Evolutionary conservation across 805 yeast species (phyloP).

Genomic region (Priceomyces fermenticarens): DNA sequence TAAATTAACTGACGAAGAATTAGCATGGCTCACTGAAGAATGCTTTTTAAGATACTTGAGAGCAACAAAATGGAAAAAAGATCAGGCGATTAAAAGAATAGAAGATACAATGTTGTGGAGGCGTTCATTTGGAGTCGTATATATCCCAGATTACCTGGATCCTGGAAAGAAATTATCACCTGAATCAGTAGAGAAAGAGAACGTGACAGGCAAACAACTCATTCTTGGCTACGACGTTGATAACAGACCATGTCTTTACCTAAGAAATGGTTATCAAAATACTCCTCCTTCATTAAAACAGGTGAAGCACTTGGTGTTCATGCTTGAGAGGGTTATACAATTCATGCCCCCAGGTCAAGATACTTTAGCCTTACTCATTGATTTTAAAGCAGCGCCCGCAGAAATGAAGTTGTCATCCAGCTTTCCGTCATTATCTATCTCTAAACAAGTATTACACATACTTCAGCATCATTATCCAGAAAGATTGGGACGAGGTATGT

Average conservation of each 20-base stretch:
- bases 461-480: constrained; percentile 61
- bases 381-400: constrained; percentile 47
- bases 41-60: constrained; percentile 50
- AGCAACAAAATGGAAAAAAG: constrained; percentile 50
- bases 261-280: constrained; percentile 54
- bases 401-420: constrained; percentile 35
- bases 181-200: constrained; percentile 45
- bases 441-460: constrained; percentile 49
- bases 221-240: constrained; percentile 53
- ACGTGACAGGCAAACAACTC: constrained; percentile 52
- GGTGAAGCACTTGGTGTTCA: constrained; percentile 54
- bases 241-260: constrained; percentile 50
- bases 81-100: constrained; percentile 42
- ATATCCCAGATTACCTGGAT: constrained; percentile 25
- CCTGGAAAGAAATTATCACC: constrained; percentile 32
- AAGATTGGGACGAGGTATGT: constrained; percentile 50
- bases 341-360: constrained; percentile 61
- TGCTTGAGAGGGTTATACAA: constrained; percentile 52
- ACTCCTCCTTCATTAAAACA: constrained; percentile 51
- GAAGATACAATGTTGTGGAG: constrained; percentile 53
- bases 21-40: constrained; percentile 49
- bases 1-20: constrained; percentile 29
- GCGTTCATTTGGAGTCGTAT: constrained; percentile 47
- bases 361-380: constrained; percentile 51
- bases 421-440: constrained; percentile 49